These are phyloP conservation scores for Globisporangium uncinulatum DNA, from an alignment of 352 stramenopile genomes.

Conservation along the genomic window DNA sequence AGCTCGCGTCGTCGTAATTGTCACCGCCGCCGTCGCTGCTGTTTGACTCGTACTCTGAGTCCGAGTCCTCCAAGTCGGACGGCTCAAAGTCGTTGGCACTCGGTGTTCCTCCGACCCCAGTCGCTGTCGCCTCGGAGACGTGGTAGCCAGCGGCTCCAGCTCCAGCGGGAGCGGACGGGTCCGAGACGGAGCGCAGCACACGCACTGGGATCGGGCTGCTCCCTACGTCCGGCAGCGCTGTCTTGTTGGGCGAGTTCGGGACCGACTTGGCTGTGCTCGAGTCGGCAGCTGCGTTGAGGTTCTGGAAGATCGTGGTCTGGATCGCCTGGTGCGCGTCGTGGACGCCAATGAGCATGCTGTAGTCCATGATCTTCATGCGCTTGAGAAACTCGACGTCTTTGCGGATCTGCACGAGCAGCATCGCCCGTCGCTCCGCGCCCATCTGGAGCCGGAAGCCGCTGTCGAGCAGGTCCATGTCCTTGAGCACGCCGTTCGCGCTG, in stretches of 20 bases:
- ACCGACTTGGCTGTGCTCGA: slow-evolving; percentile 26
- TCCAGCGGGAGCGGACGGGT: slow-evolving; percentile 4
- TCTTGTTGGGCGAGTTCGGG: slow-evolving; percentile 30
- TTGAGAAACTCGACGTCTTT: slow-evolving; percentile 90
- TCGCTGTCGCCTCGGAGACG: slow-evolving; percentile 10
- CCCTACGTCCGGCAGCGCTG: not conserved
- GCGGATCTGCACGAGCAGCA: slow-evolving; percentile 84
- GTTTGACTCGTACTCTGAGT: slow-evolving; percentile 26
- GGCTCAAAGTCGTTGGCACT: slow-evolving; percentile 26
- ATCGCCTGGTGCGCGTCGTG: slow-evolving; percentile 70
- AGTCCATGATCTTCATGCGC: slow-evolving; percentile 94
- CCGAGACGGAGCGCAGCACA: slow-evolving; percentile 23
- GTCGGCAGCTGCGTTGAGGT: slow-evolving; percentile 13
- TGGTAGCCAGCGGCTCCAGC: not conserved
- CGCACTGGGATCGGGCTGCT: slow-evolving; percentile 12
- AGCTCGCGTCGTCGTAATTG: slow-evolving; percentile 7
- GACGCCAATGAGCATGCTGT: slow-evolving; percentile 90
- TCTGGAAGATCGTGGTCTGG: slow-evolving; percentile 43
- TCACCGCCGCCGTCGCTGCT: slow-evolving; percentile 24
- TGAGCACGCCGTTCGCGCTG: slow-evolving; percentile 65
- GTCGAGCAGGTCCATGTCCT: slow-evolving; percentile 90
- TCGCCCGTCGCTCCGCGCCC: slow-evolving; percentile 52
- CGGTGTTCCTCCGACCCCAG: slow-evolving; percentile 3
- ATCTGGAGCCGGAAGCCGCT: slow-evolving; percentile 85
- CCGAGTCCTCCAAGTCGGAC: slow-evolving; percentile 18